A percentile compares a stretch with the other conserved stretches of the same genome.
Evolutionary conservation across 306 rosid species (phyloP).

Genomic region (Trifolium subterraneum): DNA sequence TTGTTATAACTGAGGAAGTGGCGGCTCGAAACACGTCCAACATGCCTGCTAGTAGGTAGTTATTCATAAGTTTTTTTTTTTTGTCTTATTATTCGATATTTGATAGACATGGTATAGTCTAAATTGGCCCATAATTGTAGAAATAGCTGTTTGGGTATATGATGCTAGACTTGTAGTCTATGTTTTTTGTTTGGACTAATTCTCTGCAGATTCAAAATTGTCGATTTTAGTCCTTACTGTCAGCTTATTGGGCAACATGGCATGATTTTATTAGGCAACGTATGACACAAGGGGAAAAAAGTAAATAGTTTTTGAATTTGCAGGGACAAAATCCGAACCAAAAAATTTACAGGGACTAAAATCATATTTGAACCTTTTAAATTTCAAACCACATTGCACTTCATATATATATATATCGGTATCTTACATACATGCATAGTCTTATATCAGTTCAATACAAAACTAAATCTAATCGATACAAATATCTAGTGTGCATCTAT

Average conservation of each 20-base stretch:
- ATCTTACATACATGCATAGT: neutral
- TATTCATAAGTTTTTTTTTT: conserved; percentile 28
- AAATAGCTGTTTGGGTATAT: conserved; percentile 35
- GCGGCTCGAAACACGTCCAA: conserved; percentile 66
- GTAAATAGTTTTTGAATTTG: neutral
- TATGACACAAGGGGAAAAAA: neutral
- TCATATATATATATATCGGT: neutral
- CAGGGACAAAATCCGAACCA: neutral
- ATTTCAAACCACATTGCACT: neutral
- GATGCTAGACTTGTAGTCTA: neutral
- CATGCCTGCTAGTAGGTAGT: conserved; percentile 94
- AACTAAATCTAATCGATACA: neutral
- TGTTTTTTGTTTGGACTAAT: neutral
- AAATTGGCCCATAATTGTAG: conserved; percentile 25
- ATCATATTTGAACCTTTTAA: neutral
- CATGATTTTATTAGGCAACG: neutral
- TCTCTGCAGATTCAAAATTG: neutral
- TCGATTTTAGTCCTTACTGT: neutral
- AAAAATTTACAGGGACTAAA: neutral
- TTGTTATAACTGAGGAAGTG: conserved; percentile 73
- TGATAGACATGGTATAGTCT: conserved; percentile 16
- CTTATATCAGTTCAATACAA: neutral
- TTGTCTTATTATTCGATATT: conserved; percentile 27
- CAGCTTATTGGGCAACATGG: neutral
- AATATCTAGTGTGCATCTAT: neutral